A percentile compares a stretch with the other conserved stretches of the same genome.
Conservation (phyloP, 2,329 filamentous ascomycete species). For the Ophiocordyceps robertsii region DNA sequence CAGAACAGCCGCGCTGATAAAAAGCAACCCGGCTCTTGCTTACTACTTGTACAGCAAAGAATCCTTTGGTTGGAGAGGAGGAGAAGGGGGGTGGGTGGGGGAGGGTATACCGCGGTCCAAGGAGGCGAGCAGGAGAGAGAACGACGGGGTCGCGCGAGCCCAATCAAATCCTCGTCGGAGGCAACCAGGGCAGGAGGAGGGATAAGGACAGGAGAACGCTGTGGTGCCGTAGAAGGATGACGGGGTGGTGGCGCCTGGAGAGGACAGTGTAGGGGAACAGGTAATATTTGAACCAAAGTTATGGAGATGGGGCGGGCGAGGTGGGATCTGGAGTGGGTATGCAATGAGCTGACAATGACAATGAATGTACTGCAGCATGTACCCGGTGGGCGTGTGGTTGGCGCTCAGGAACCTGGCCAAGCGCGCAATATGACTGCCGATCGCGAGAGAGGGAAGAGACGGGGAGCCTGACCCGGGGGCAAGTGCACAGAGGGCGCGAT, state of each 20-base stretch:
- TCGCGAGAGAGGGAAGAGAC: conserved; percentile 1
- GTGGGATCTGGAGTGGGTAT: conserved; percentile 22
- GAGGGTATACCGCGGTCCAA: background rate
- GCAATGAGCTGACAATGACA: conserved; percentile 17
- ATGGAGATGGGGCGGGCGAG: conserved; percentile 15
- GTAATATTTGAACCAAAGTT: conserved; percentile 19
- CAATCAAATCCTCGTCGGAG: conserved; percentile 2
- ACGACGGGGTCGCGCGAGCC: conserved; percentile 1
- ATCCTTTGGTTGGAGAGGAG: background rate
- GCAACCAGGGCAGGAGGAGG: conserved; percentile 3
- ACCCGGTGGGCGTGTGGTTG: conserved; percentile 1
- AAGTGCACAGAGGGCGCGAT: background rate
- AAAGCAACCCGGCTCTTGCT: conserved; percentile 20
- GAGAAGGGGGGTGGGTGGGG: background rate
- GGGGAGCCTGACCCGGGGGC: background rate
- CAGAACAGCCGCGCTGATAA: conserved; percentile 25
- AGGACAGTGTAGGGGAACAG: conserved; percentile 16
- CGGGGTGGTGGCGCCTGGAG: conserved; percentile 16
- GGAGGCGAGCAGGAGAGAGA: background rate
- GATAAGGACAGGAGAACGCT: conserved; percentile 4
- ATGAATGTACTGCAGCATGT: conserved; percentile 9
- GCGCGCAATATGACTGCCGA: background rate
- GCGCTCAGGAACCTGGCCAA: background rate
- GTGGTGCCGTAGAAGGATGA: conserved; percentile 7
- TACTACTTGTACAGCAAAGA: conserved; percentile 8